Conservation (phyloP, 495 filamentous ascomycete species). For the Cairneyella variabilis region DNA sequence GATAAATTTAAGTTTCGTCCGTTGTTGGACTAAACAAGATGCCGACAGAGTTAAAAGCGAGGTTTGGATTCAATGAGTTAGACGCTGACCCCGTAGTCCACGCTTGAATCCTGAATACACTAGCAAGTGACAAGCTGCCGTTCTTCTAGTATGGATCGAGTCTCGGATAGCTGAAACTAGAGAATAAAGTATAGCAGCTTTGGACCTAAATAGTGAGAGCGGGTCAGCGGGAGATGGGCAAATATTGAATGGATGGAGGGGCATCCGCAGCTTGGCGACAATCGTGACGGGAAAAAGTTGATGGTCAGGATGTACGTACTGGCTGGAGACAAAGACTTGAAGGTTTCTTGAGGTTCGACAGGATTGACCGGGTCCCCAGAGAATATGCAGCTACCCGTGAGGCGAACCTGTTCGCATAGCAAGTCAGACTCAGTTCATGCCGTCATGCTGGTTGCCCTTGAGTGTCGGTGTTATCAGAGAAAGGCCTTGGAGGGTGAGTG, state of each 20-base stretch:
- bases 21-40: not conserved
- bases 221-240: conserved; percentile 9
- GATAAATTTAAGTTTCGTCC: not conserved
- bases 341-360: conserved; percentile 22
- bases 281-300: not conserved
- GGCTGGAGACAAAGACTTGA: conserved; percentile 23
- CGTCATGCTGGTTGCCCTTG: conserved; percentile 19
- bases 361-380: conserved; percentile 20
- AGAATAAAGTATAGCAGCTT: conserved; percentile 12
- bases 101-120: not conserved
- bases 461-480: conserved; percentile 23
- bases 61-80: not conserved
- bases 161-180: conserved; percentile 26
- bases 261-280: not conserved
- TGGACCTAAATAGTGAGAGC: conserved; percentile 3
- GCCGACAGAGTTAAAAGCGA: conserved; percentile 1
- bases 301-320: conserved; percentile 10
- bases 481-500: conserved; percentile 4
- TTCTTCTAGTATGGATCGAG: conserved; percentile 17
- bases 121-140: conserved; percentile 16
- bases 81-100: not conserved
- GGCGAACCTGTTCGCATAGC: conserved; percentile 23
- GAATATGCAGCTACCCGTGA: conserved; percentile 26
- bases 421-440: conserved; percentile 18
- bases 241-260: conserved; percentile 6